phyloP scores from a whole-genome alignment of 1,284 basidiomycete species.

The Athelia sp. region DNA sequence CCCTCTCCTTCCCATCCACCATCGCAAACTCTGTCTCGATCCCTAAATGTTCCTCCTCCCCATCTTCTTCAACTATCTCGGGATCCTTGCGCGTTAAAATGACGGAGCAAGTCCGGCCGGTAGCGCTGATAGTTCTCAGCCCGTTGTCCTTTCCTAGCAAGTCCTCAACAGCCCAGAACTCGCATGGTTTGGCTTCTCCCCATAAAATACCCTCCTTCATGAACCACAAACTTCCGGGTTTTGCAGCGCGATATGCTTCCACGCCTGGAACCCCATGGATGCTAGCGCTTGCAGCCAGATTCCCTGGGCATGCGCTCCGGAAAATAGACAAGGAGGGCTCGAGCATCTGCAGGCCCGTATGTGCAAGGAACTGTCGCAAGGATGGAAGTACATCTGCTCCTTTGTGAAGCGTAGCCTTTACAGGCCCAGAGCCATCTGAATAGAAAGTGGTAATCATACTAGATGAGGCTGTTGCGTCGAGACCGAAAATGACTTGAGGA shows the following conservation, averaged over 20 bases:
- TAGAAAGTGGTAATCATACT: constrained; percentile 37
- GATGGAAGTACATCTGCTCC: constrained; percentile 43
- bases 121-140: constrained; percentile 58
- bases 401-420: constrained; percentile 33
- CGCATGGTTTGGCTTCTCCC: constrained; percentile 69
- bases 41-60: constrained; percentile 35
- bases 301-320: constrained; percentile 41
- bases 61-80: constrained; percentile 16
- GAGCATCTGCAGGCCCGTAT: constrained; percentile 38
- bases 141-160: constrained; percentile 45
- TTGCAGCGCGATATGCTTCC: constrained; percentile 65
- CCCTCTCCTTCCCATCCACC: constrained; percentile 65
- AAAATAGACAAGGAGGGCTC: constrained; percentile 50
- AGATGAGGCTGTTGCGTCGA: constrained; percentile 46
- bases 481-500: constrained; percentile 57
- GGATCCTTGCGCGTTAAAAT: constrained; percentile 42
- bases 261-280: constrained; percentile 49
- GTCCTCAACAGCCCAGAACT: constrained; percentile 67
- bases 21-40: constrained; percentile 65
- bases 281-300: constrained; percentile 25
- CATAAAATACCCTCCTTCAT: constrained; percentile 60
- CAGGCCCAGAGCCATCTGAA: constrained; percentile 16
- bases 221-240: constrained; percentile 70
- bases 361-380: constrained; percentile 47
- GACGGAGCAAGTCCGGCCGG: constrained; percentile 63